Conservation (phyloP, 108 stramenopile species). For the Aurantiochytrium sp. region DNA sequence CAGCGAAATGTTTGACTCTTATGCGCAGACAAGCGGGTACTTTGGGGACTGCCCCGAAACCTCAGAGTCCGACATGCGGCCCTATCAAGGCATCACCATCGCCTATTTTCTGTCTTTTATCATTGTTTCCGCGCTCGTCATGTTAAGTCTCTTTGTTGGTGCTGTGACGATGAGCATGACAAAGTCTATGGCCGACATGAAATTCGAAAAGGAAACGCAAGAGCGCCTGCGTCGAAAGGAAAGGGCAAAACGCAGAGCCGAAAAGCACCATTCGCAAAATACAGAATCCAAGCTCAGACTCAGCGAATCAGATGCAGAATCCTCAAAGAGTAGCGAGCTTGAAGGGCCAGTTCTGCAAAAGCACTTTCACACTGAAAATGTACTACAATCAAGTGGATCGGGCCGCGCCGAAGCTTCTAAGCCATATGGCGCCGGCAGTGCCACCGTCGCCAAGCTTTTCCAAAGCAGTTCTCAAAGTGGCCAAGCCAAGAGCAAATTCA, state of each 20-base stretch:
- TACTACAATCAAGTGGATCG: no score
- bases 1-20: background rate
- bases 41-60: background rate
- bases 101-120: constrained; percentile 27
- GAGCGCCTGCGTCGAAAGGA: background rate
- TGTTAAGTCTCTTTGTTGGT: constrained; percentile 34
- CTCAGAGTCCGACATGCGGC: background rate
- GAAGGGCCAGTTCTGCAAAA: no score
- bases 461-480: no score
- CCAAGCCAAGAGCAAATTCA: no score
- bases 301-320: no score
- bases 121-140: constrained; percentile 20
- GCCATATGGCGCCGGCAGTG: no score
- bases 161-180: constrained; percentile 34
- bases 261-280: background rate
- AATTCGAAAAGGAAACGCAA: constrained; percentile 15
- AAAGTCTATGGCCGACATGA: constrained; percentile 27
- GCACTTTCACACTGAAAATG: no score
- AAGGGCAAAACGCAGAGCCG: background rate
- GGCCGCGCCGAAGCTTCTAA: no score
- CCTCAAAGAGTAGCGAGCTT: no score
- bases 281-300: background rate
- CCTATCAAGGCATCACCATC: background rate
- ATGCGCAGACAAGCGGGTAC: background rate
- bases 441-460: no score